A percentile compares a stretch with the other conserved stretches of the same genome.
These are phyloP conservation scores for Tetrahymena thermophila DNA, from an alignment of 73 alveolate genomes.

Conservation along the genomic window DNA sequence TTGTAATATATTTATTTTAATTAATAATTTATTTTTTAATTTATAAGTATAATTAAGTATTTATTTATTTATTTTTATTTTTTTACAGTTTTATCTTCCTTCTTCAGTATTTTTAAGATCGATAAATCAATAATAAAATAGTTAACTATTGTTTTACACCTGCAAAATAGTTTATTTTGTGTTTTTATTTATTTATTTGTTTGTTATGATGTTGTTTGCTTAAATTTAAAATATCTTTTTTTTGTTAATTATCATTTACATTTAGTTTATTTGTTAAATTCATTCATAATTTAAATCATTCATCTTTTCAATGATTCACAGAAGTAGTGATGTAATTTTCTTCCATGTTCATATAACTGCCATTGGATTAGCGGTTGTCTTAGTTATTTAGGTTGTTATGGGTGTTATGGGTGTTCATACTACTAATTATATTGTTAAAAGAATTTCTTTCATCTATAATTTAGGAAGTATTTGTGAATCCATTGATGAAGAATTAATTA, in stretches of 20 bases:
- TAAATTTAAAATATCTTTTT: no score
- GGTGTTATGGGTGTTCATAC: background rate
- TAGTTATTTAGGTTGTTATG: background rate
- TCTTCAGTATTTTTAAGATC: no score
- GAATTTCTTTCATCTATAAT: background rate
- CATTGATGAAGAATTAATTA: background rate
- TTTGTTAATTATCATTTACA: background rate
- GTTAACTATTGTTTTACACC: no score
- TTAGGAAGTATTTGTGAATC: background rate
- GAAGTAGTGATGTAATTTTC: background rate
- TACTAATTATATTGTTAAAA: background rate
- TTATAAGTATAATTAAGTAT: no score
- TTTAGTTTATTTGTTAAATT: no score
- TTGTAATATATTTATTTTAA: no score
- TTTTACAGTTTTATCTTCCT: no score
- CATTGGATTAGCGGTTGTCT: background rate
- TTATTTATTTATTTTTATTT: no score
- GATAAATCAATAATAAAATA: no score
- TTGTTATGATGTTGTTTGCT: background rate
- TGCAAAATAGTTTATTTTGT: no score
- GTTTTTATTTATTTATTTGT: no score
- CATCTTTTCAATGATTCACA: background rate
- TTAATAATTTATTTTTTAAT: no score
- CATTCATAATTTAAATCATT: background rate
- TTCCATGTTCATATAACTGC: background rate